Evolutionary conservation across 805 yeast species (phyloP), one percentile per base, ranked within the genome.

Genomic region (Yarrowia porcina): DNA sequence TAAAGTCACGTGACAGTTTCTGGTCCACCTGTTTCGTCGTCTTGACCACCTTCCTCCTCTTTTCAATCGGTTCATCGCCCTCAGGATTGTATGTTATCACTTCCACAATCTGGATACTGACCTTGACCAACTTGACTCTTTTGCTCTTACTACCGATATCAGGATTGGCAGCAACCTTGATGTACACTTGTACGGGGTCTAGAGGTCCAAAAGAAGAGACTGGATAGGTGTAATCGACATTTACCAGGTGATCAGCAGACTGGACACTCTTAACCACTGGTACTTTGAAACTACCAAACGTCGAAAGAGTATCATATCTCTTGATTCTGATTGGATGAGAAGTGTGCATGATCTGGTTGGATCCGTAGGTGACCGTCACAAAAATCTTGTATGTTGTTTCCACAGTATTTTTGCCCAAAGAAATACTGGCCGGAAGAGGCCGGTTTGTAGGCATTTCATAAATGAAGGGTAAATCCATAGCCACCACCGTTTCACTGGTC

Each of bases 131-230:
- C 64, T 72, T 73, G 45, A 76, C 76, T 63, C 73, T 73, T 45
- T 69, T 67, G 7, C 77, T 69, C 65, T 73, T 72, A n/a, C 71
- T 63, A 12, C 65, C 63, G 72, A 74, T 70, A 65, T 76, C 80
- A 3, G 69, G 70, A 59, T 77, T 77, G 13, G 76, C 74, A n/a
- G 64, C 50, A 2, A 75, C 66, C 30, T 68, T 70, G 50, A 75
- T 47, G 41, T 64, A 66, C n/a, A 73, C 70, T 4, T 65, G 64
- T 1, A 77, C 62, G 15, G 63, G 61, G 63, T 77, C 80, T 10
- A 74, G 70, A 3, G 79, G 80, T 4, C 80, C 80, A 57, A 68
- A 76, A 1, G 77, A 74, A 0, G 76, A 67, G 10, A 69, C 65
- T 1, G 75, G 73, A 5, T 75, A 61, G 13, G 71, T 66, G 63